phyloP scores from a whole-genome alignment of 73 alveolate species.

The Effrenium voratum region DNA sequence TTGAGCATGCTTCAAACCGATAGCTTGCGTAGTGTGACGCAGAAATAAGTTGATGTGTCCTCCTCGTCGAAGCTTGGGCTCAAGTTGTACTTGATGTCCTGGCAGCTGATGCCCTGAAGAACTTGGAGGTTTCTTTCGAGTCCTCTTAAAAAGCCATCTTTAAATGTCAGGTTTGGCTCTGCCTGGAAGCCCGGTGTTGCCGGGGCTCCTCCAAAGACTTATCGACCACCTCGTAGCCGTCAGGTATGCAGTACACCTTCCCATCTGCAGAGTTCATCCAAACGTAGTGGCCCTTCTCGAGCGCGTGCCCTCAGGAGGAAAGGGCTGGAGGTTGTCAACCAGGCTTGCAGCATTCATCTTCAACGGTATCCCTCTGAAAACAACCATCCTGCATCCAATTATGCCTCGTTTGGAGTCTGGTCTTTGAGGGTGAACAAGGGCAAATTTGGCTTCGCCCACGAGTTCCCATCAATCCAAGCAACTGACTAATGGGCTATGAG shows the following conservation, averaged over 20 bases:
- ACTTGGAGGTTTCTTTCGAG: neutral
- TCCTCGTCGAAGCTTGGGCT: conserved; percentile 97
- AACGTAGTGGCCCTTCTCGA: conserved; percentile 98
- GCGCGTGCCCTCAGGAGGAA: conserved; percentile 97
- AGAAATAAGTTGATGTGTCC: conserved; percentile 16
- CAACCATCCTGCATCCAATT: no score
- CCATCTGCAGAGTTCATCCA: conserved; percentile 97
- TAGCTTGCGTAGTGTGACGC: no score
- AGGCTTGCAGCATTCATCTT: no score
- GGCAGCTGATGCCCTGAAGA: neutral
- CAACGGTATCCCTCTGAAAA: no score
- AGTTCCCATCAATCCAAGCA: no score
- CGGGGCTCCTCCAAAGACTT: conserved; percentile 95
- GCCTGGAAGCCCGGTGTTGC: neutral
- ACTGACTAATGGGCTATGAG: no score
- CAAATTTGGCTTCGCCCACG: no score
- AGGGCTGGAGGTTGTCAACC: no score
- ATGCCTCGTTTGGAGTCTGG: no score
- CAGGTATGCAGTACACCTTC: conserved; percentile 98
- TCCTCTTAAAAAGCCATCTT: no score
- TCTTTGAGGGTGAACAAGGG: no score
- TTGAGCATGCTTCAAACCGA: neutral
- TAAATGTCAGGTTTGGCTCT: neutral
- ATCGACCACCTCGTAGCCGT: conserved; percentile 98
- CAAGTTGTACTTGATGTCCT: conserved; percentile 96